Base-by-base conservation (phyloP, 2,329 filamentous ascomycete genomes). In the Sarocladiaceae sp. region DNA sequence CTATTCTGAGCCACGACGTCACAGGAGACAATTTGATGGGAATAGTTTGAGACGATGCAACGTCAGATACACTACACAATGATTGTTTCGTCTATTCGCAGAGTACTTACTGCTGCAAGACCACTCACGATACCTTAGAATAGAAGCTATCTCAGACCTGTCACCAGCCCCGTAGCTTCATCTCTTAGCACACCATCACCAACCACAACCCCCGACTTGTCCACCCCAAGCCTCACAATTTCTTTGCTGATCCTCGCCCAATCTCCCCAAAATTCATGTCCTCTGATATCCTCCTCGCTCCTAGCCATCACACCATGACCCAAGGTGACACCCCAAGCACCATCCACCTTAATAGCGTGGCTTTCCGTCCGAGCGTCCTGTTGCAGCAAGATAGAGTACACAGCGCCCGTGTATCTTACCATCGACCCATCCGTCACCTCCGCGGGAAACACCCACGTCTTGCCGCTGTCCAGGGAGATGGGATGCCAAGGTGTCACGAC, bases 401-500 rank as follows among this genome's bases (percentile, higher is more conserved):
- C 69, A 2, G 62, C 62, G 0, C 80, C 80, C 0, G 75, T 75
- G 50, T 80, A 82, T 3, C 64, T 58, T 1, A 72, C 64, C 6
- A 56, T 55, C 2, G 58, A n/a, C 13, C 44, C 50, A 0, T 62
- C 57, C 0, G 68, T 62, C 1, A 73, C 57, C 1, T 72, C 55
- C 0, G 62, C 69, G 0, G 79, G 79, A 56, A 80, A 82, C 0
- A 54, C 57, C 78, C 78, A 83, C 3, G 51, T 57, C 39, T 64
- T 61, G 15, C 60, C 64, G 44, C 44, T 28, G 18, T 71, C 64
- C 2, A 60, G 46, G 0, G 66, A 71, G 2, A 86, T 63, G 1
- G 82, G 82, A 60, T 86, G 83, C 78, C 79, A 85, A 0, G 77
- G 75, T 22, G 82, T 85, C 25, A 84, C 73, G 6, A 77, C 60